phyloP scores from a whole-genome alignment of 2,329 filamentous ascomycete species.

The Berkeleyomyces basicola region DNA sequence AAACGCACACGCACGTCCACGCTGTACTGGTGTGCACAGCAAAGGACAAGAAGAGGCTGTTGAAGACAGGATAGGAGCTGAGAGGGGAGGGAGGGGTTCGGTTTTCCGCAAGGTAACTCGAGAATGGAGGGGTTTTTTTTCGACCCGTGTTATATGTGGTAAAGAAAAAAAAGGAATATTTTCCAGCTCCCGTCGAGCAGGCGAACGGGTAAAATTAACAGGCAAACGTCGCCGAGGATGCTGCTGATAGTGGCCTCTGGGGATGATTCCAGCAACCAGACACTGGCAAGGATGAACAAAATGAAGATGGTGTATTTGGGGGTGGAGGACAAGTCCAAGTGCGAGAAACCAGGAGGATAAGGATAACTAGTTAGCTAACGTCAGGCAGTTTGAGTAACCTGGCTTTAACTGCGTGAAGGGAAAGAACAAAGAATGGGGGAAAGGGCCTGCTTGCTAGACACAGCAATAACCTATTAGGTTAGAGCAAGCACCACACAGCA shows the following conservation, averaged over 20 bases:
- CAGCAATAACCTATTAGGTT: neutral
- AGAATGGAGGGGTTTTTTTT: neutral
- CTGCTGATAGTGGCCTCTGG: neutral
- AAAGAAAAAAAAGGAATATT: neutral
- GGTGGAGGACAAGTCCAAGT: too few relatives aligned
- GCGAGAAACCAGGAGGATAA: too few relatives aligned
- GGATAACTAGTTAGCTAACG: too few relatives aligned
- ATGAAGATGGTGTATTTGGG: too few relatives aligned
- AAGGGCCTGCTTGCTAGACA: neutral
- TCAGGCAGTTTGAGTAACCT: neutral
- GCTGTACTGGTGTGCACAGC: neutral
- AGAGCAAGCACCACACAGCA: too few relatives aligned
- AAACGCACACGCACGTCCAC: neutral
- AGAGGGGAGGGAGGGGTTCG: neutral
- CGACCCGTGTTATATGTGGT: neutral
- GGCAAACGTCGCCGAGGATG: neutral
- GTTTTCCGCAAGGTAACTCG: neutral
- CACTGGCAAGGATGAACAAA: too few relatives aligned
- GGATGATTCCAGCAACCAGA: too few relatives aligned
- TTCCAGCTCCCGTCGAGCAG: neutral
- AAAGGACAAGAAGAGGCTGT: neutral
- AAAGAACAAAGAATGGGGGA: neutral
- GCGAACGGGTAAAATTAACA: neutral
- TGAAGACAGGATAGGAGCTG: neutral
- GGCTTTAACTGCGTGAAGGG: neutral